phyloP scores from a whole-genome alignment of 768 basidiomycete genomes.

The Clavaria fumosa region DNA sequence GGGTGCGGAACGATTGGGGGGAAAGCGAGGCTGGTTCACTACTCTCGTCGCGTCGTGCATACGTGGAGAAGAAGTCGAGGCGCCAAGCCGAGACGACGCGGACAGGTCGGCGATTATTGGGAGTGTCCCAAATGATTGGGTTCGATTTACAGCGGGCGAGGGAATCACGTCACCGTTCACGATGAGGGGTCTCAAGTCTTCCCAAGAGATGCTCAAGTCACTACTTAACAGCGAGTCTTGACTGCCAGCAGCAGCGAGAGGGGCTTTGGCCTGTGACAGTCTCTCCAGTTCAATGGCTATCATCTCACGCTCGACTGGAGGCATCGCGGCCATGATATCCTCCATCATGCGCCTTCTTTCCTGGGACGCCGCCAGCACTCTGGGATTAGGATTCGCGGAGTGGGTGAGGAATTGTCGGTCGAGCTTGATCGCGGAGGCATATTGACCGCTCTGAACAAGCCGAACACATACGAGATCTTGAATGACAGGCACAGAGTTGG shows the following conservation, averaged over 20 bases:
- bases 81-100: too few species aligned
- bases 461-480: slow-evolving; percentile 73
- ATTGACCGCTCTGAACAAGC: slow-evolving; percentile 56
- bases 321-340: slow-evolving; percentile 49
- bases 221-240: not conserved
- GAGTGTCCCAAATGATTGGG: slow-evolving; percentile 4
- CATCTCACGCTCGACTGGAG: slow-evolving; percentile 44
- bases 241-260: slow-evolving; percentile 4
- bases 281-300: slow-evolving; percentile 44
- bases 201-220: slow-evolving; percentile 13
- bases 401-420: slow-evolving; percentile 44
- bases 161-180: not conserved
- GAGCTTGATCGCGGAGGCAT: slow-evolving; percentile 58
- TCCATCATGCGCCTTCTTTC: slow-evolving; percentile 58
- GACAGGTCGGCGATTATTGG: too few species aligned
- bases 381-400: slow-evolving; percentile 23
- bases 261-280: slow-evolving; percentile 5
- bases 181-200: slow-evolving; percentile 4
- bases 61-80: too few species aligned
- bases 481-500: slow-evolving; percentile 36
- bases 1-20: not conserved
- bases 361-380: slow-evolving; percentile 22
- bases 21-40: too few species aligned
- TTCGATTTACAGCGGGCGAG: not conserved
- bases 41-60: too few species aligned